Conservation (phyloP, 371 early-diverging fungal genomes). For the Mucor plumbeus region DNA sequence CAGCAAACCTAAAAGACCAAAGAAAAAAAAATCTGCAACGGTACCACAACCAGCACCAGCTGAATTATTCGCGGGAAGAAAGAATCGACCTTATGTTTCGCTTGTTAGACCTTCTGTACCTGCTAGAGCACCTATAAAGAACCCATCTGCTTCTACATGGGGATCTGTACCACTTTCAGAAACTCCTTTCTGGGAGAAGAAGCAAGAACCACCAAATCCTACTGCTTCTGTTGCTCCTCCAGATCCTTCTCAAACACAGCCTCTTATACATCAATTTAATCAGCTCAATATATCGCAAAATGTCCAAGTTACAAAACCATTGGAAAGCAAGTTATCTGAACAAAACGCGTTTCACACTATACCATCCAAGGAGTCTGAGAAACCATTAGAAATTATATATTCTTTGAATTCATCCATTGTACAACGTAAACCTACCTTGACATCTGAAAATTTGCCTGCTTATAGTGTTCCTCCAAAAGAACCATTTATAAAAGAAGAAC, state of each 20-base stretch:
- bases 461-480: neutral
- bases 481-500: neutral
- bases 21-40: neutral
- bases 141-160: slow-evolving; percentile 19
- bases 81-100: neutral
- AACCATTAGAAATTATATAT: neutral
- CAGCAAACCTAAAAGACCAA: neutral
- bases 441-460: neutral
- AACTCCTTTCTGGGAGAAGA: slow-evolving; percentile 41
- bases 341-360: neutral
- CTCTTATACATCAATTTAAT: neutral
- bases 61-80: neutral
- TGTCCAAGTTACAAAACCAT: neutral
- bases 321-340: neutral
- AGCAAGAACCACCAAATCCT: slow-evolving; percentile 5
- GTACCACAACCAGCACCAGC: neutral
- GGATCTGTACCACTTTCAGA: slow-evolving; percentile 22
- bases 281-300: neutral
- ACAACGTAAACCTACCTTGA: neutral
- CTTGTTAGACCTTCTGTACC: neutral
- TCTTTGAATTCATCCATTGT: neutral
- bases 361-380: neutral
- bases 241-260: neutral
- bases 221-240: neutral
- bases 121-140: neutral